These are phyloP conservation scores for Hepatocystis sp. DNA, from an alignment of 169 alveolate species.

Conservation along the genomic window DNA sequence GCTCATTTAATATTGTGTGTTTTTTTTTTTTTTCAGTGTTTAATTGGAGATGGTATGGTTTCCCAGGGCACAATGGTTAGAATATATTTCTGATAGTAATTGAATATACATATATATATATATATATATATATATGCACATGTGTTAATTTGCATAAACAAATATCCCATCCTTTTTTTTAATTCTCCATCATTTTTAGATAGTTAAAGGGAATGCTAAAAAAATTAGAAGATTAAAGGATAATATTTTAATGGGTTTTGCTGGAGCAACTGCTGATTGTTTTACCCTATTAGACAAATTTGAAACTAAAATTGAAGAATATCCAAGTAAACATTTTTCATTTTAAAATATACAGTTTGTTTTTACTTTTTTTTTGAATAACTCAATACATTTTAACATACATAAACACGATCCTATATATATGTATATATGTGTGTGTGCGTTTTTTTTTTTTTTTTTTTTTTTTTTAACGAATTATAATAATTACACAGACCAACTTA, in stretches of 20 bases:
- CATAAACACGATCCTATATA: not conserved
- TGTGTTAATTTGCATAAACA: not conserved
- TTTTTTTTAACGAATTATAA: not conserved
- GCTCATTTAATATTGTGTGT: not conserved
- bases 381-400: not conserved
- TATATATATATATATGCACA: not conserved
- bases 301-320: constrained; percentile 87
- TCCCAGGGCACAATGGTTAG: constrained; percentile 84
- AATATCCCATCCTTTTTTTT: not conserved
- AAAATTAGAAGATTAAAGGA: constrained; percentile 80
- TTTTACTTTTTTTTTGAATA: no score
- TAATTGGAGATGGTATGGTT: constrained; percentile 85
- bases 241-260: constrained; percentile 84
- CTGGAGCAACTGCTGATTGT: constrained; percentile 91
- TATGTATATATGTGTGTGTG: constrained; percentile 3
- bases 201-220: constrained; percentile 83
- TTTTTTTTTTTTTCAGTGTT: constrained; percentile 71
- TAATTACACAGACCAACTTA: constrained; percentile 80
- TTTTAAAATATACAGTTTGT: not conserved
- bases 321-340: constrained; percentile 79
- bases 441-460: not conserved
- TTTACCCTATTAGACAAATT: constrained; percentile 85
- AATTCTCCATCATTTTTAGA: constrained; percentile 31
- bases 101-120: not conserved
- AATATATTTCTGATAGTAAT: constrained; percentile 1